A percentile compares a stretch with the other conserved stretches of the same genome.
Evolutionary conservation across 2,329 filamentous ascomycete genomes (phyloP).

Genomic region (Sporothrix variecibatus): DNA sequence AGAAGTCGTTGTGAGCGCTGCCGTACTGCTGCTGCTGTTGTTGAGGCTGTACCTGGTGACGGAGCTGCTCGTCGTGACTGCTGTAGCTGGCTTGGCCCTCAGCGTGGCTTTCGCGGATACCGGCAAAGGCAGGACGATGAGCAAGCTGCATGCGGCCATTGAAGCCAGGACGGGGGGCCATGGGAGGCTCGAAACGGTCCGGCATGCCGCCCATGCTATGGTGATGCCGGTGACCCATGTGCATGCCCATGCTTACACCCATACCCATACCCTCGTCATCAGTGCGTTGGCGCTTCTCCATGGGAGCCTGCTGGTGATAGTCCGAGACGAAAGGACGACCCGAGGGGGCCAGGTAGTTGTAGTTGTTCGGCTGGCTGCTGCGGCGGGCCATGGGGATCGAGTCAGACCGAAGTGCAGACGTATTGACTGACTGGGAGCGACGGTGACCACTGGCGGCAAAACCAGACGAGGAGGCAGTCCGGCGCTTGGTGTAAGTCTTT

Average conservation of each 20-base stretch:
- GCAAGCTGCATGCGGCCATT: slow-evolving; percentile 32
- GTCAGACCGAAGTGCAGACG: slow-evolving; percentile 28
- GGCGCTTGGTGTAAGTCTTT: slow-evolving; percentile 27
- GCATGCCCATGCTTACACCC: neutral
- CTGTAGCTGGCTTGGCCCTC: slow-evolving; percentile 15
- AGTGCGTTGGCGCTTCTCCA: slow-evolving; percentile 30
- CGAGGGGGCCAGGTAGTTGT: neutral
- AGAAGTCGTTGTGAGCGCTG: neutral
- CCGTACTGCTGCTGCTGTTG: neutral
- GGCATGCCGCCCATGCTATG: neutral
- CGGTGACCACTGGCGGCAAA: slow-evolving; percentile 31
- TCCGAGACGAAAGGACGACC: neutral
- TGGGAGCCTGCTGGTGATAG: slow-evolving; percentile 12
- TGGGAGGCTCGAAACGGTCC: slow-evolving; percentile 16
- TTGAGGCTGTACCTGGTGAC: neutral
- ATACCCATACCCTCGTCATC: slow-evolving; percentile 14
- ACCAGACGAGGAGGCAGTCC: neutral
- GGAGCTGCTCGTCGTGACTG: neutral
- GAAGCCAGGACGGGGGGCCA: slow-evolving; percentile 34
- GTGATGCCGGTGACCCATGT: neutral
- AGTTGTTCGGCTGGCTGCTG: slow-evolving; percentile 26
- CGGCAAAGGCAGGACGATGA: slow-evolving; percentile 39
- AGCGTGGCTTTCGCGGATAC: slow-evolving; percentile 40
- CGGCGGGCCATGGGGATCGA: slow-evolving; percentile 31
- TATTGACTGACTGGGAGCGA: slow-evolving; percentile 39